Conservation (phyloP, 345 rosid species). For the Sisymbrium altissimum region DNA sequence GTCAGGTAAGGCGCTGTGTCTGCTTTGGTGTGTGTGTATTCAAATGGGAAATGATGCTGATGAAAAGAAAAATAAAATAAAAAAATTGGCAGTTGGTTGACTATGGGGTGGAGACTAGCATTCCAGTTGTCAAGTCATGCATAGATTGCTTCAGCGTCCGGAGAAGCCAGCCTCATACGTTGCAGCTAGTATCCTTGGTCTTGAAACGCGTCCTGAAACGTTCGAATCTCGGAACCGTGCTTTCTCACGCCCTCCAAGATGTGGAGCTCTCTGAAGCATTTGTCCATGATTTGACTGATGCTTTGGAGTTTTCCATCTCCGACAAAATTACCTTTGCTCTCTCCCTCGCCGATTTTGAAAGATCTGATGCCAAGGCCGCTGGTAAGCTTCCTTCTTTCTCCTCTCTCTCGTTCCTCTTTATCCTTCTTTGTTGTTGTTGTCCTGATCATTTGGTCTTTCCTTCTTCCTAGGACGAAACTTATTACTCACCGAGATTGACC, state of each 20-base stretch:
- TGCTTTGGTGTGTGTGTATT: no score
- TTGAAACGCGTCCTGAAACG: conserved; percentile 52
- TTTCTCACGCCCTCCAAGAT: conserved; percentile 52
- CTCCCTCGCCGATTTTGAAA: conserved; percentile 63
- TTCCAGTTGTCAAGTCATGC: conserved; percentile 60
- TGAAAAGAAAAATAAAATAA: no score
- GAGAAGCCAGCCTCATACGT: conserved; percentile 36
- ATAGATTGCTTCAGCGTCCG: conserved; percentile 49
- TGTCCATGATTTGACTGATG: conserved; percentile 46
- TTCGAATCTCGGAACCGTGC: conserved; percentile 61
- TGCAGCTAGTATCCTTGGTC: conserved; percentile 42
- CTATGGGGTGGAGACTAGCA: conserved; percentile 56
- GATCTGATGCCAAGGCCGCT: conserved; percentile 40
- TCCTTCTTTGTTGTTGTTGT: background rate
- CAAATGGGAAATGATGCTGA: no score
- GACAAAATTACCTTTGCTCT: conserved; percentile 75
- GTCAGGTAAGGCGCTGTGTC: no score
- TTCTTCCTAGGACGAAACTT: conserved; percentile 62
- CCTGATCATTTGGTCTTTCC: background rate
- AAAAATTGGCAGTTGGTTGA: conserved; percentile 57
- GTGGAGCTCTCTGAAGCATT: conserved; percentile 44
- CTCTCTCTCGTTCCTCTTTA: background rate
- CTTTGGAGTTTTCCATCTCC: conserved; percentile 48
- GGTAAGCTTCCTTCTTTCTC: conserved; percentile 39
- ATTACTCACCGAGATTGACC: conserved; percentile 61